A percentile compares a stretch with the other conserved stretches of the same genome.
phyloP scores from a whole-genome alignment of 371 early-diverging fungal genomes.

The Rhizomucor pusillus region DNA sequence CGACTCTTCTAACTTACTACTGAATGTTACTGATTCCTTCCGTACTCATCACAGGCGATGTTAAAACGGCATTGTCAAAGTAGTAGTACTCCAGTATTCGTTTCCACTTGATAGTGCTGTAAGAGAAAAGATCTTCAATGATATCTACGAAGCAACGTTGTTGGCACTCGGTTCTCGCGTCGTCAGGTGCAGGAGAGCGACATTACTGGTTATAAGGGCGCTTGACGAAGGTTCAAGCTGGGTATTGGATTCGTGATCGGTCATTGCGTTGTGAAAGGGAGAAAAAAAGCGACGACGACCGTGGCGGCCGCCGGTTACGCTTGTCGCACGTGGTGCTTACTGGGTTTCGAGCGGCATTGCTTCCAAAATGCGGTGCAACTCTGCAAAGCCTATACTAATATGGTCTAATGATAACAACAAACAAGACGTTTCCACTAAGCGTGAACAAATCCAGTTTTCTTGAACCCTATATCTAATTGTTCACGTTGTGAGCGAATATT shows the following conservation, averaged over 20 bases:
- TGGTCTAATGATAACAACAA: too few species aligned
- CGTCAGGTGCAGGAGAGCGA: not conserved
- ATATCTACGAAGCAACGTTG: not conserved
- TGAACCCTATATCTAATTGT: too few species aligned
- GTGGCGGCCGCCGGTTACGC: too few species aligned
- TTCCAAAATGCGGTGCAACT: too few species aligned
- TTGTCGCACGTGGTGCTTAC: too few species aligned
- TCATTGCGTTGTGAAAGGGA: too few species aligned
- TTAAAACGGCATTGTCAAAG: not conserved
- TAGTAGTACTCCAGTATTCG: not conserved
- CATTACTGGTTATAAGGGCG: not conserved
- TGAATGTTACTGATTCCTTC: not conserved
- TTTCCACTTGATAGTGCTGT: not conserved
- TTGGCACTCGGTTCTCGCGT: not conserved
- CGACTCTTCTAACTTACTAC: not conserved
- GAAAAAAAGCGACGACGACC: too few species aligned
- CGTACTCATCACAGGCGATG: not conserved
- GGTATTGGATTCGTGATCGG: not conserved
- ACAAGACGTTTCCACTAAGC: too few species aligned
- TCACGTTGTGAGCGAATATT: too few species aligned
- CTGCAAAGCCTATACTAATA: too few species aligned
- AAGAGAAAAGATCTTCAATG: not conserved
- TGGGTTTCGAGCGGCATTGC: too few species aligned
- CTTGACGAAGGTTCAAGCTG: not conserved
- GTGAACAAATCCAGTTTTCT: too few species aligned